Percentiles rank a stretch among this genome's conserved stretches.
Evolutionary conservation across 176 grass and related monocot genomes (phyloP).

Genomic region (Tuctoria greenei): DNA sequence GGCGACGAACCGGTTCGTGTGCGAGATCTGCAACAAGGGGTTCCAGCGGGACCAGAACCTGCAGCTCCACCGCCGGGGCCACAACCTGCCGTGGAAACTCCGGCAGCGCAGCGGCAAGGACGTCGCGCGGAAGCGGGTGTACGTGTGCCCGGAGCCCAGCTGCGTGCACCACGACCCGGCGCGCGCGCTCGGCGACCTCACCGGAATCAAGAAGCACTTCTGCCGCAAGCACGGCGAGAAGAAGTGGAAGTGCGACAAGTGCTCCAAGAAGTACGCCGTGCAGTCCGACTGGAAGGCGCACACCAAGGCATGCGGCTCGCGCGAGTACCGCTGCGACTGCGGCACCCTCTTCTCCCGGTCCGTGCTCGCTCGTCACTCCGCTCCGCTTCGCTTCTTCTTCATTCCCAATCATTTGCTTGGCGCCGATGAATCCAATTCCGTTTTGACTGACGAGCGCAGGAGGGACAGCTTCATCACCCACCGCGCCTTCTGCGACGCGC

Average conservation of each 20-base stretch:
- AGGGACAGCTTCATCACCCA: constrained; percentile 99
- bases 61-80: constrained; percentile 90
- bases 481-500: constrained; percentile 93
- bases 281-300: constrained; percentile 98
- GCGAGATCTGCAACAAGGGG: constrained; percentile 99
- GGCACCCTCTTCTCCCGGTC: constrained; percentile 88
- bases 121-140: constrained; percentile 69
- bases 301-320: constrained; percentile 80
- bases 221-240: constrained; percentile 97
- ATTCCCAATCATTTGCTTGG: neutral
- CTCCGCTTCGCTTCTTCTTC: too few relatives aligned
- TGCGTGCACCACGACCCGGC: constrained; percentile 79
- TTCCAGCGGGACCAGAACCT: constrained; percentile 99
- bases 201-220: constrained; percentile 96
- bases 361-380: too few relatives aligned
- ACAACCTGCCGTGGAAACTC: constrained; percentile 99
- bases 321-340: constrained; percentile 92
- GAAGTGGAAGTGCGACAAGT: constrained; percentile 98
- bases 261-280: constrained; percentile 91
- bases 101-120: constrained; percentile 87
- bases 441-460: constrained; percentile 40
- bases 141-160: constrained; percentile 77
- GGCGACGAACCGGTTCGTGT: constrained; percentile 96
- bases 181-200: constrained; percentile 81
- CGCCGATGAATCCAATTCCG: neutral